phyloP scores from a whole-genome alignment of 495 filamentous ascomycete genomes.

The Poronia punctata region DNA sequence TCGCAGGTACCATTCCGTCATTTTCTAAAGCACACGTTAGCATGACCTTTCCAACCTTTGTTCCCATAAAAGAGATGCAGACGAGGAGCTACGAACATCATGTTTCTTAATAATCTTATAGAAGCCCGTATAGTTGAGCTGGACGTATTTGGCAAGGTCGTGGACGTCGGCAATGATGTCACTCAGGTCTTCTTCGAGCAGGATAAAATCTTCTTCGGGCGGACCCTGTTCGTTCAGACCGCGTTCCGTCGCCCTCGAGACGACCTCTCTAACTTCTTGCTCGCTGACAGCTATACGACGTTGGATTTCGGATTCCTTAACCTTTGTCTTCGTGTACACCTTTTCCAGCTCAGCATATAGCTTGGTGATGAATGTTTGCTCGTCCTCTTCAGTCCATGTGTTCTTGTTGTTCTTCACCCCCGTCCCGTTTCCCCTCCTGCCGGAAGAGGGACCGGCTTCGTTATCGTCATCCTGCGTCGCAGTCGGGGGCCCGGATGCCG shows the following conservation, averaged over 20 bases:
- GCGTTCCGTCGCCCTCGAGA: slow-evolving; percentile 59
- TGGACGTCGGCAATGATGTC: slow-evolving; percentile 99
- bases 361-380: slow-evolving; percentile 76
- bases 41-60: neutral
- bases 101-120: slow-evolving; percentile 99
- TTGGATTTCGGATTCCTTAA: slow-evolving; percentile 91
- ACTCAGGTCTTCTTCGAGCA: slow-evolving; percentile 89
- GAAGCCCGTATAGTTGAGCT: slow-evolving; percentile 97
- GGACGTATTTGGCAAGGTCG: slow-evolving; percentile 95
- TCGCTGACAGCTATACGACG: slow-evolving; percentile 80
- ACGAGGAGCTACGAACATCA: slow-evolving; percentile 58
- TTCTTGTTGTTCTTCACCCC: slow-evolving; percentile 42
- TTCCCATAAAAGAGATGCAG: neutral
- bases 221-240: slow-evolving; percentile 50
- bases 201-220: slow-evolving; percentile 86
- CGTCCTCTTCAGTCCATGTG: slow-evolving; percentile 87
- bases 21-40: slow-evolving; percentile 57
- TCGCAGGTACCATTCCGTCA: slow-evolving; percentile 86
- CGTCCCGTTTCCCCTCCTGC: slow-evolving; percentile 40
- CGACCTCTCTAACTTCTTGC: slow-evolving; percentile 81
- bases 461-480: slow-evolving; percentile 28
- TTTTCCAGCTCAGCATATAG: slow-evolving; percentile 92
- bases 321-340: slow-evolving; percentile 91
- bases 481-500: slow-evolving; percentile 48
- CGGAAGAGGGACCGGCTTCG: slow-evolving; percentile 22